phyloP scores from a whole-genome alignment of 2,329 filamentous ascomycete species.

The Xylaria digitata region DNA sequence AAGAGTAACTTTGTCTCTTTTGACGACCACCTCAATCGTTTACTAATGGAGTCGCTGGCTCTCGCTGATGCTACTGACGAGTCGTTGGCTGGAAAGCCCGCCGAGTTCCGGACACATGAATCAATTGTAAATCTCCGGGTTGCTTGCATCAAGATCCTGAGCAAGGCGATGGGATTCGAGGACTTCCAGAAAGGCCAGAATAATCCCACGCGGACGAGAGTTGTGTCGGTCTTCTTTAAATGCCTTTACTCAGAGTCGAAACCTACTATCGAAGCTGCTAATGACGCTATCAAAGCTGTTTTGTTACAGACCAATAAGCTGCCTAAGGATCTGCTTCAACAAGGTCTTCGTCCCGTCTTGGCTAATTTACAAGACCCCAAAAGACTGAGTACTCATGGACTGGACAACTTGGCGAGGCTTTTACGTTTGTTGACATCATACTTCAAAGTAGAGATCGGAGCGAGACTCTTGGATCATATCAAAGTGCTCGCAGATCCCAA shows the following conservation, averaged over 20 bases:
- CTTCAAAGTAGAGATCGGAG: conserved; percentile 98
- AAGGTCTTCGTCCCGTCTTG: conserved; percentile 91
- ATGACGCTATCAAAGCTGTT: conserved; percentile 88
- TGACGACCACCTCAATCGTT: conserved; percentile 88
- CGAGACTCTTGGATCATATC: conserved; percentile 92
- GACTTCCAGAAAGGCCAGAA: conserved; percentile 84
- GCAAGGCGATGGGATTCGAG: conserved; percentile 91
- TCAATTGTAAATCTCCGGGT: conserved; percentile 92
- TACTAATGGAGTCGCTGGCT: conserved; percentile 93
- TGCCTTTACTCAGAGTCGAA: conserved; percentile 93
- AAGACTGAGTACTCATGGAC: conserved; percentile 84
- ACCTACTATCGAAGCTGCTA: conserved; percentile 92
- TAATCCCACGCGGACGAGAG: conserved; percentile 73
- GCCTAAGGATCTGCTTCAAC: conserved; percentile 94
- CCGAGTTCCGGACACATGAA: conserved; percentile 95
- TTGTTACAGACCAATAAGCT: conserved; percentile 89
- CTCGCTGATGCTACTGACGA: conserved; percentile 96
- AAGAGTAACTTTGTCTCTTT: conserved; percentile 91
- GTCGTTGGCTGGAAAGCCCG: conserved; percentile 88
- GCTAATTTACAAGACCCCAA: conserved; percentile 96
- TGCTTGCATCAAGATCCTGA: conserved; percentile 91
- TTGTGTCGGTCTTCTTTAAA: conserved; percentile 98
- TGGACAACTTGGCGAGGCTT: conserved; percentile 90
- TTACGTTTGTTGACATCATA: conserved; percentile 95
- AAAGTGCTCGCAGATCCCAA: conserved; percentile 86